phyloP scores from a whole-genome alignment of 2,329 filamentous ascomycete genomes.

The Paecilomyces fulvus region DNA sequence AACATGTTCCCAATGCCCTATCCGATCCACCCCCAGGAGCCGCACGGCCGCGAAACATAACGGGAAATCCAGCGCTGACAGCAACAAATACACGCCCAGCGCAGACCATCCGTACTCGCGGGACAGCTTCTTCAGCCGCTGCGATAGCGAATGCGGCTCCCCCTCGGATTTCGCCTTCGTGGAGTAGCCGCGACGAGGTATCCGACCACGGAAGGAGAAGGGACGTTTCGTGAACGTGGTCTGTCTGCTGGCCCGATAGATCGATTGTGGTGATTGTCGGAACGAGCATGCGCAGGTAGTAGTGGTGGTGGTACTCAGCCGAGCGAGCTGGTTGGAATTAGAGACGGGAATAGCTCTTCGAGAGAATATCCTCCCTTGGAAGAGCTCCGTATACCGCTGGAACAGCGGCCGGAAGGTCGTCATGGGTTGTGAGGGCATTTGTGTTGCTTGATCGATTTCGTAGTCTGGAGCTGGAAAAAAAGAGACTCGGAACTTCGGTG shows the following conservation, averaged over 20 bases:
- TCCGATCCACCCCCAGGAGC: slow-evolving; percentile 72
- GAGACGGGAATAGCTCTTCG: neutral
- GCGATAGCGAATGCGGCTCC: slow-evolving; percentile 50
- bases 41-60: slow-evolving; percentile 88
- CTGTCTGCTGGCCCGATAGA: neutral
- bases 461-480: neutral
- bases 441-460: neutral
- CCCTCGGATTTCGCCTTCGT: slow-evolving; percentile 11
- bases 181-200: slow-evolving; percentile 13
- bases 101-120: slow-evolving; percentile 93
- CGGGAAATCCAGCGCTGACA: slow-evolving; percentile 85
- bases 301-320: neutral
- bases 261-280: neutral
- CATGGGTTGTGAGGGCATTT: neutral
- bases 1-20: slow-evolving; percentile 52
- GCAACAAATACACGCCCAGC: slow-evolving; percentile 75
- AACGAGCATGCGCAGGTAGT: neutral
- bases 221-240: neutral
- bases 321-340: neutral
- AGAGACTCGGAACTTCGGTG: neutral
- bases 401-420: neutral
- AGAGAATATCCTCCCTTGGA: neutral
- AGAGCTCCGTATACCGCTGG: neutral
- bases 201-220: slow-evolving; percentile 13
- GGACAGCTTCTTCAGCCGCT: slow-evolving; percentile 71